Base-by-base conservation (phyloP, 2,329 filamentous ascomycete species). In the Neofusicoccum sp. region DNA sequence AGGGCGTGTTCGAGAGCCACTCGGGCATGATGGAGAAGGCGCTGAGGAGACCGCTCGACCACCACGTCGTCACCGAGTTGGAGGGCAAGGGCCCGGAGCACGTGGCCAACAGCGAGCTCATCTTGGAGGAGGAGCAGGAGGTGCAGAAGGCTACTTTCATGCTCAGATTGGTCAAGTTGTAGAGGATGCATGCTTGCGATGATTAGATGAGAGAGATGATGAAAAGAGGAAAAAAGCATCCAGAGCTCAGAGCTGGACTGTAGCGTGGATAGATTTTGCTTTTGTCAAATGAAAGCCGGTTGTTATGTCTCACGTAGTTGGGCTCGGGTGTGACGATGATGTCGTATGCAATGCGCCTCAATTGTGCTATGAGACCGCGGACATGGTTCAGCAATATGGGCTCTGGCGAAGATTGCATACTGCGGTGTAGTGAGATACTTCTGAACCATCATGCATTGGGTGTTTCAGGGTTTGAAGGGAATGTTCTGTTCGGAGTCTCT, bases 101-200 rank as follows among this genome's bases (percentile, higher is more conserved):
- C 16, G 71, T 75, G 28, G 31, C 40, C 12, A 78, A 84, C 63
- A 82, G 84, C 62, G 80, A 78, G 40, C 76, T 93, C 59, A 92
- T 96, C 71, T 80, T 84, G 43, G 86, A 96, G 75, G 91, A 96
- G 76, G 88, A 93, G 71, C 90, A 95, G 70, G 90, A 95, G 75
- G 84, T 96, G 62, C 89, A 93, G 70, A 90, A 90, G 71, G 90
- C 91, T 6, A 92, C 86, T 1, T 90, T 93, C 76, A 76, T 91
- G 78, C 76, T 96, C 71, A 85, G 90, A 67, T 74, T 96, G 66
- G 78, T 93, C 63, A 91, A 88, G 77, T 73, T 96, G 59, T 61
- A 61, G 59, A 61, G 20, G 16, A n/a, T 20, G 40, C n/a, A n/a
- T n/a, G n/a, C n/a, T n/a, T n/a, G 11, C 7, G 16, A 45, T 26